Percentiles rank a stretch among this genome's conserved stretches.
Evolutionary conservation across 495 filamentous ascomycete species (phyloP).

Genomic region (Podospora appendiculata): DNA sequence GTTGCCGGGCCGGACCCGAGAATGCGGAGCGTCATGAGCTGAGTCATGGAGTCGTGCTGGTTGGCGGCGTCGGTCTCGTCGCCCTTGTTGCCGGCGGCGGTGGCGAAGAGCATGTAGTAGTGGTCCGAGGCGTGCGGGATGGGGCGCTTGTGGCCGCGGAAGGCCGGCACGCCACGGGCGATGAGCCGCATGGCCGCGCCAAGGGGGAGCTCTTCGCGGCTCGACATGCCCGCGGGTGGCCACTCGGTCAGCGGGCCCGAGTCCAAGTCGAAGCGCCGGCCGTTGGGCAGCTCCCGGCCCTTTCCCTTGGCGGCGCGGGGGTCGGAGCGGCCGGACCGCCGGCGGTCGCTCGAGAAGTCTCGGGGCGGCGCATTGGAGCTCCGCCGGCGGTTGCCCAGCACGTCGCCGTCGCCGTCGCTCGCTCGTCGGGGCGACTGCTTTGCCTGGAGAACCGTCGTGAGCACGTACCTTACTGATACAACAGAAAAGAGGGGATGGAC

Average conservation of each 20-base stretch:
- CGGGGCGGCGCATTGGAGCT: conserved; percentile 2
- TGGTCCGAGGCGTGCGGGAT: conserved; percentile 41
- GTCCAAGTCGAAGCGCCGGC: conserved; percentile 18
- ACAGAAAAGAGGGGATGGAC: conserved; percentile 6
- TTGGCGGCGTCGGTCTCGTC: conserved; percentile 37
- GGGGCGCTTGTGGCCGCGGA: conserved; percentile 36
- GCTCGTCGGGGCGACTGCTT: conserved; percentile 11
- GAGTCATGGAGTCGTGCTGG: conserved; percentile 39
- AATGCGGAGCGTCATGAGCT: conserved; percentile 40
- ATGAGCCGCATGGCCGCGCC: conserved; percentile 41
- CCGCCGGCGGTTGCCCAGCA: conserved; percentile 11
- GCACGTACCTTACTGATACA: not conserved
- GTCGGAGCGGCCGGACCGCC: conserved; percentile 32
- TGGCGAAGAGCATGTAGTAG: conserved; percentile 43
- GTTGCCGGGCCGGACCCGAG: conserved; percentile 25
- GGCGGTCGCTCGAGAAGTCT: conserved; percentile 17
- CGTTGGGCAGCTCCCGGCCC: conserved; percentile 27
- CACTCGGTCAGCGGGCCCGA: conserved; percentile 35
- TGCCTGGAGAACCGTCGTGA: conserved; percentile 16
- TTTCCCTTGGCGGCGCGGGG: conserved; percentile 34
- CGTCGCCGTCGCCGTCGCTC: conserved; percentile 27
- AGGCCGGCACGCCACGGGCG: conserved; percentile 35
- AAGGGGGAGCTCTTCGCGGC: conserved; percentile 33
- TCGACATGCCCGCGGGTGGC: conserved; percentile 38
- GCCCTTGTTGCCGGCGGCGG: conserved; percentile 34